phyloP scores from a whole-genome alignment of 2,329 filamentous ascomycete genomes.

The Dactylellina sp. region DNA sequence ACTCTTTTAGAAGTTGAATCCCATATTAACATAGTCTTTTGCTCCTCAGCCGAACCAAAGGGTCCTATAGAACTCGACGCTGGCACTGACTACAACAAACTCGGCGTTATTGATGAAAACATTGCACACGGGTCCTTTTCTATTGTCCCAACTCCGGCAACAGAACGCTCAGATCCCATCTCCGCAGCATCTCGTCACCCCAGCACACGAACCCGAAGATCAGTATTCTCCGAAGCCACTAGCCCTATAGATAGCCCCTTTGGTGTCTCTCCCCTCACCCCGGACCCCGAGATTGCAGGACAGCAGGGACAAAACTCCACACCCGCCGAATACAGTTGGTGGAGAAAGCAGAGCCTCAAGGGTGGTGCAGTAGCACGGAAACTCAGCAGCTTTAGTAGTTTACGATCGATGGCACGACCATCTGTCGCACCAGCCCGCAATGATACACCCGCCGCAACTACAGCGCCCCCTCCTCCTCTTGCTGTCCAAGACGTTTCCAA shows the following conservation, averaged over 20 bases:
- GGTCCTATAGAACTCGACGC: slow-evolving; percentile 49
- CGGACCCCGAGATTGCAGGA: slow-evolving; percentile 52
- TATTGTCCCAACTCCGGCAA: slow-evolving; percentile 55
- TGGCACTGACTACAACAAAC: slow-evolving; percentile 37
- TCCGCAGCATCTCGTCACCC: slow-evolving; percentile 33
- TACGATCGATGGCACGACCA: slow-evolving; percentile 26
- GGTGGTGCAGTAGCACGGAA: slow-evolving; percentile 37
- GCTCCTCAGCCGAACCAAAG: slow-evolving; percentile 42
- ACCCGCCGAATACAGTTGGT: slow-evolving; percentile 52
- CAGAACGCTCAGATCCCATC: slow-evolving; percentile 47
- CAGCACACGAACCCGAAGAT: slow-evolving; percentile 42
- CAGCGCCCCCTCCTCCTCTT: slow-evolving; percentile 8
- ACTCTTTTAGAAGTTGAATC: neutral
- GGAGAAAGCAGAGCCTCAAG: slow-evolving; percentile 47
- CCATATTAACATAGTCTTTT: slow-evolving; percentile 25
- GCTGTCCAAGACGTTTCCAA: slow-evolving; percentile 8
- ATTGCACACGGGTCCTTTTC: slow-evolving; percentile 31
- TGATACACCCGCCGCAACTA: slow-evolving; percentile 9
- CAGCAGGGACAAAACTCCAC: slow-evolving; percentile 13
- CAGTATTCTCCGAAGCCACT: slow-evolving; percentile 52
- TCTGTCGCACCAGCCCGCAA: slow-evolving; percentile 13
- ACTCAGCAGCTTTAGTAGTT: slow-evolving; percentile 46
- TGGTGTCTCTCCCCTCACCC: slow-evolving; percentile 44
- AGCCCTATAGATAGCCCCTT: slow-evolving; percentile 39
- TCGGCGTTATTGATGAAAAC: slow-evolving; percentile 49